phyloP scores from a whole-genome alignment of 2,329 filamentous ascomycete genomes.

The Apiospora phragmitis region DNA sequence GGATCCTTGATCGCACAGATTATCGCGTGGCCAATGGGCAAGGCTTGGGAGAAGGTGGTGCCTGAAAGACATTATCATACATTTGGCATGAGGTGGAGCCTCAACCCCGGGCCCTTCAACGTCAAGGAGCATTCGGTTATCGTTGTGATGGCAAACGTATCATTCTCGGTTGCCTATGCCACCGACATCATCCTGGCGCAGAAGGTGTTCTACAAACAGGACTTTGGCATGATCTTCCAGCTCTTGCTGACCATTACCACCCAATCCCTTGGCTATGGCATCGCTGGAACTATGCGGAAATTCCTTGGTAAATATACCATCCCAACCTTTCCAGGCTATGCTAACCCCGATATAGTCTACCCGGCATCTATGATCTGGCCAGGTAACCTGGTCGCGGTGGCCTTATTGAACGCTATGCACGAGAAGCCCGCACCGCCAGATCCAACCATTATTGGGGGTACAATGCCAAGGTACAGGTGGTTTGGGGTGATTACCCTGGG shows the following conservation, averaged over 20 bases:
- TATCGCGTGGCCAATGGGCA: conserved; percentile 63
- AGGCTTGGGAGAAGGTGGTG: conserved; percentile 58
- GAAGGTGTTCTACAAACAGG: conserved; percentile 69
- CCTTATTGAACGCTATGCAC: conserved; percentile 73
- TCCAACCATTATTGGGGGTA: conserved; percentile 60
- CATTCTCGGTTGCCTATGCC: conserved; percentile 69
- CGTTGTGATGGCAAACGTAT: conserved; percentile 70
- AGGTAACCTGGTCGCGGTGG: conserved; percentile 63
- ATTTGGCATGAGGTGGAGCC: conserved; percentile 54
- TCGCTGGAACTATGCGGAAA: conserved; percentile 66
- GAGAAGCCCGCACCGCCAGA: conserved; percentile 54
- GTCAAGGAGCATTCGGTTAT: conserved; percentile 71
- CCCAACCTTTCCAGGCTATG: background rate
- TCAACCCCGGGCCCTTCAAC: conserved; percentile 71
- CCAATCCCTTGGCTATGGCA: conserved; percentile 69
- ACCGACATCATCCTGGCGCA: conserved; percentile 75
- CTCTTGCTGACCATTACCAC: conserved; percentile 67
- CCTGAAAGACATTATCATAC: conserved; percentile 50
- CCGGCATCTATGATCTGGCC: conserved; percentile 77
- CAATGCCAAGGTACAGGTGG: conserved; percentile 65
- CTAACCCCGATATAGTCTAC: conserved; percentile 44
- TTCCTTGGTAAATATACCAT: conserved; percentile 51
- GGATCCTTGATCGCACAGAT: conserved; percentile 64
- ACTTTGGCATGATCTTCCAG: conserved; percentile 67
- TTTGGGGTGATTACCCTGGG: conserved; percentile 59